phyloP scores from a whole-genome alignment of 768 basidiomycete genomes.

The Macrolepiota fuliginosa region DNA sequence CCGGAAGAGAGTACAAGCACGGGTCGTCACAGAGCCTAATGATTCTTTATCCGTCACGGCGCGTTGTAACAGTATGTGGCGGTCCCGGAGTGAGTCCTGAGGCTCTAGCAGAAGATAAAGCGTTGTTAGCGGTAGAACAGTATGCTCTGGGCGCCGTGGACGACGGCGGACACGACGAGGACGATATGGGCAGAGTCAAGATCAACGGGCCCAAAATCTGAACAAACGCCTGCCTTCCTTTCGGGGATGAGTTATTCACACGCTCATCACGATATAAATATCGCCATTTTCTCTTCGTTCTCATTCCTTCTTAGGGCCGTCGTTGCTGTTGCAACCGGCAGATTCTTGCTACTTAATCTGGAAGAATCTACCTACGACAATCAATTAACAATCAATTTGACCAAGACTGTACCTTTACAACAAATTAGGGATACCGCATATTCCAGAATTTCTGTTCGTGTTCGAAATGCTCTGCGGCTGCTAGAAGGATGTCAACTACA shows the following conservation, averaged over 20 bases:
- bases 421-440: too few species aligned
- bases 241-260: not conserved
- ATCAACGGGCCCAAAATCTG: constrained; percentile 3
- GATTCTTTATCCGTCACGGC: not conserved
- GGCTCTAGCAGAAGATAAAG: not conserved
- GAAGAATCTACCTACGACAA: too few species aligned
- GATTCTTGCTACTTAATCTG: too few species aligned
- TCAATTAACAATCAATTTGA: too few species aligned
- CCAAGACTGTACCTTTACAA: too few species aligned
- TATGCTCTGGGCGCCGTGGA: not conserved
- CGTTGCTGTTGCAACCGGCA: too few species aligned
- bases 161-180: not conserved
- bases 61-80: not conserved
- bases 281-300: not conserved
- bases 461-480: too few species aligned
- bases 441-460: too few species aligned
- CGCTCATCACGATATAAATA: not conserved
- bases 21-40: not conserved
- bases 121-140: not conserved
- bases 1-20: not conserved
- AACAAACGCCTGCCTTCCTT: not conserved
- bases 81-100: not conserved
- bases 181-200: constrained; percentile 1
- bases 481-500: too few species aligned
- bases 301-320: too few species aligned